Conservation (phyloP, 345 rosid genomes). For the Adansonia digitata region DNA sequence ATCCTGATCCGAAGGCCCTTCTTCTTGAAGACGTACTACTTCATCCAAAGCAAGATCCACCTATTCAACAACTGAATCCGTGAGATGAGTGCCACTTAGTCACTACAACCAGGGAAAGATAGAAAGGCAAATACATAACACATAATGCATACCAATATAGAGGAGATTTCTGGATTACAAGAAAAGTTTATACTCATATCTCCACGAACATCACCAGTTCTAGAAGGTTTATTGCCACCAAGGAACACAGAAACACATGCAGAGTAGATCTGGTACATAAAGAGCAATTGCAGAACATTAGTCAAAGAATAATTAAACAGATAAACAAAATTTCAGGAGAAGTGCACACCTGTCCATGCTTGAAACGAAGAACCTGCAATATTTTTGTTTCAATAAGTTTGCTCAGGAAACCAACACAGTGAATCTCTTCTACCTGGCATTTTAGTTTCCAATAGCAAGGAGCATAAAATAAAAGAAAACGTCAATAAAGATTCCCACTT, state of each 20-base stretch:
- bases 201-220: constrained; percentile 80
- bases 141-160: constrained; percentile 50
- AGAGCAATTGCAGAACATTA: constrained; percentile 12
- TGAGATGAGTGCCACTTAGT: not conserved
- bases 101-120: constrained; percentile 5
- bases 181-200: constrained; percentile 80
- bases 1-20: constrained; percentile 76
- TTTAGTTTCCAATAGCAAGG: constrained; percentile 13
- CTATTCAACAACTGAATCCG: constrained; percentile 24
- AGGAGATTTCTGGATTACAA: constrained; percentile 87
- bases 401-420: constrained; percentile 68
- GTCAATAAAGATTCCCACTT: not conserved
- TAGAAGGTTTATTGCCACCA: constrained; percentile 85
- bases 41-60: constrained; percentile 89
- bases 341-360: constrained; percentile 73
- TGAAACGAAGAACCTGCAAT: constrained; percentile 83
- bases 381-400: constrained; percentile 88
- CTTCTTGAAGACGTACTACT: constrained; percentile 71
- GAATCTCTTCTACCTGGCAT: constrained; percentile 82
- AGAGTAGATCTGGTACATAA: constrained; percentile 64
- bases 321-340: not conserved
- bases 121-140: not conserved
- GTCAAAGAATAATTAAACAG: constrained; percentile 13
- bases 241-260: constrained; percentile 87
- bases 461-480: constrained; percentile 13